phyloP scores from a whole-genome alignment of 1,284 basidiomycete species.

The Stereum hirsutum region DNA sequence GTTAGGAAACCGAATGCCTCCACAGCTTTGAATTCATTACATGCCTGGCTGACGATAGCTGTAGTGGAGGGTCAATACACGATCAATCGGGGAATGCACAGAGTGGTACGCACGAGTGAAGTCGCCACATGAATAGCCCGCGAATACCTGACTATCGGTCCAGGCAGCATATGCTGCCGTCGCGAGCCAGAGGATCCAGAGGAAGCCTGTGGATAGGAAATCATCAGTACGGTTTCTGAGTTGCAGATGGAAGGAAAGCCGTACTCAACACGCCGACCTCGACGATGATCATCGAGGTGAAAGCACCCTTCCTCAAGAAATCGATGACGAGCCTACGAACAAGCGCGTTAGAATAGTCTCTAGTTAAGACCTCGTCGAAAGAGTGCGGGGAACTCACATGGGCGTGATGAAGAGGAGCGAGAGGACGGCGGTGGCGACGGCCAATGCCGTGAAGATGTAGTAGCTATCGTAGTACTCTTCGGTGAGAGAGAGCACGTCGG shows the following conservation, averaged over 20 bases:
- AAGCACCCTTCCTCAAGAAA: slow-evolving; percentile 27
- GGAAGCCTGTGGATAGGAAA: slow-evolving; percentile 27
- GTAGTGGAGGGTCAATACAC: neutral
- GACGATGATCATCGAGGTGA: slow-evolving; percentile 33
- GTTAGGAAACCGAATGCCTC: slow-evolving; percentile 44
- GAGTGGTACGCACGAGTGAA: neutral
- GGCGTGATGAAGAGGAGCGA: slow-evolving; percentile 34
- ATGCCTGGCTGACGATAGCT: slow-evolving; percentile 20
- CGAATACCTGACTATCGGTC: slow-evolving; percentile 13
- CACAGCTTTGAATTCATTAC: slow-evolving; percentile 34
- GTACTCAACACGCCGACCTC: slow-evolving; percentile 34
- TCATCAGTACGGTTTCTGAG: neutral
- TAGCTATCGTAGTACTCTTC: slow-evolving; percentile 11
- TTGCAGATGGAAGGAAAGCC: slow-evolving; percentile 8
- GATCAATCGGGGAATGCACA: neutral
- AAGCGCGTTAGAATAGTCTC: neutral
- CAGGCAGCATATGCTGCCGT: slow-evolving; percentile 30
- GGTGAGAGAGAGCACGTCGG: slow-evolving; percentile 20
- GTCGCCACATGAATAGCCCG: slow-evolving; percentile 5
- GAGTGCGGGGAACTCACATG: slow-evolving; percentile 26
- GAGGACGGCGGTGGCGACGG: slow-evolving; percentile 31
- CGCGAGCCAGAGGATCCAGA: slow-evolving; percentile 52
- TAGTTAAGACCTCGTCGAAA: neutral
- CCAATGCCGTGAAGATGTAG: slow-evolving; percentile 27
- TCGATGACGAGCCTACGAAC: slow-evolving; percentile 23